Percentiles rank a stretch among this genome's conserved stretches.
Conservation (phyloP, 1,284 basidiomycete genomes). For the Rhodofomes roseus region DNA sequence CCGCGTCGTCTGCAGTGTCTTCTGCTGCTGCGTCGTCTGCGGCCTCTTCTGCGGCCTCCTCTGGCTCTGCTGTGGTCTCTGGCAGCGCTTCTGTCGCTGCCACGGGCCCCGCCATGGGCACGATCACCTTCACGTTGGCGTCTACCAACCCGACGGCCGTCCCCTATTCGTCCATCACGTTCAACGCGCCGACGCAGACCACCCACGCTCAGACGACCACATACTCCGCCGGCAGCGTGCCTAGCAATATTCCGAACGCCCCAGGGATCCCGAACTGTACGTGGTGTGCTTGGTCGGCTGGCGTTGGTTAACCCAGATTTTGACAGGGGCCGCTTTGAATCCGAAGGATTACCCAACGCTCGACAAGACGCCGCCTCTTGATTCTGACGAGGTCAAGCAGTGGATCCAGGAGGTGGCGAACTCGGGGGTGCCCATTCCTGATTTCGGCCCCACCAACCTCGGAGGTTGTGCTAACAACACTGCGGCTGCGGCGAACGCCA, state of each 20-base stretch:
- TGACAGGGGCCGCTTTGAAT: neutral
- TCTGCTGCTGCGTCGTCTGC: neutral
- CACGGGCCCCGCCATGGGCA: neutral
- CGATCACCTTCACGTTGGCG: slow-evolving; percentile 37
- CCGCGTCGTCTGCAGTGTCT: neutral
- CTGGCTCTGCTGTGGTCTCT: neutral
- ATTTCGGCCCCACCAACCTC: slow-evolving; percentile 41
- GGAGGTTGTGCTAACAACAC: slow-evolving; percentile 68
- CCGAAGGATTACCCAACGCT: slow-evolving; percentile 66
- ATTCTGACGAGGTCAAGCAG: slow-evolving; percentile 66
- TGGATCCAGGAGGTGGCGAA: slow-evolving; percentile 65
- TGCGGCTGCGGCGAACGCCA: slow-evolving; percentile 47
- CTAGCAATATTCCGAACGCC: slow-evolving; percentile 41
- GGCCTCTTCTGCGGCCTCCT: slow-evolving; percentile 9
- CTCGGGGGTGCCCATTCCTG: slow-evolving; percentile 55
- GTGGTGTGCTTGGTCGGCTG: slow-evolving; percentile 36
- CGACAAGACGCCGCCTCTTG: slow-evolving; percentile 64
- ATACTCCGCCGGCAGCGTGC: slow-evolving; percentile 39
- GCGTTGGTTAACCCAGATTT: neutral
- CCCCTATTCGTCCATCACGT: slow-evolving; percentile 44
- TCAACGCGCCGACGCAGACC: slow-evolving; percentile 31
- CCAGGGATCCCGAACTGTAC: slow-evolving; percentile 46
- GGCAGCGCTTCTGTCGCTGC: neutral
- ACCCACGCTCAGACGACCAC: slow-evolving; percentile 38
- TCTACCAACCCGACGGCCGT: slow-evolving; percentile 61